phyloP scores from a whole-genome alignment of 352 stramenopile genomes.

The Phytophthora nicotianae region DNA sequence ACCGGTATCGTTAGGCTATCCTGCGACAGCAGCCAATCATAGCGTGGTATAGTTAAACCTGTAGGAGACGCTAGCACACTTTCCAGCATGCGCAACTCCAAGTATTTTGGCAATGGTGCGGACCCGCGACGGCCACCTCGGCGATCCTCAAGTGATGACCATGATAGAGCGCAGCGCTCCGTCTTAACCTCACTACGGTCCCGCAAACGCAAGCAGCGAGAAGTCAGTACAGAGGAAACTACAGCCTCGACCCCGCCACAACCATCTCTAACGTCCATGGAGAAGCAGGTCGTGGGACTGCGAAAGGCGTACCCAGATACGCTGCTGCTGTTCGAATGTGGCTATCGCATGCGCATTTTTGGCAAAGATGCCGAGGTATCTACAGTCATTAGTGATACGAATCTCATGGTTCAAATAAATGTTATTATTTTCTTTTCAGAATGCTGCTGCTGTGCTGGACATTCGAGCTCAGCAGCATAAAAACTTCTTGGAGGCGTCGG shows the following conservation, averaged over 20 bases:
- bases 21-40: conserved; percentile 5
- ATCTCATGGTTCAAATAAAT: neutral
- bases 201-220: conserved; percentile 26
- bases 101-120: neutral
- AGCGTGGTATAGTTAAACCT: neutral
- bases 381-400: neutral
- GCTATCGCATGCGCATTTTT: conserved; percentile 85
- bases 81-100: conserved; percentile 6
- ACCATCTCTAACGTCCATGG: conserved; percentile 61
- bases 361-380: conserved; percentile 61
- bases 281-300: conserved; percentile 74
- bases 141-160: neutral
- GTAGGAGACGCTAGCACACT: neutral
- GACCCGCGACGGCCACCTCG: neutral
- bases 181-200: conserved; percentile 9
- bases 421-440: conserved; percentile 15
- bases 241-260: neutral
- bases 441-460: conserved; percentile 40
- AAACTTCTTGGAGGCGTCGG: conserved; percentile 53
- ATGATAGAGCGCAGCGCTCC: neutral
- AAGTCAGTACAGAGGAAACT: conserved; percentile 2
- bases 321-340: conserved; percentile 79
- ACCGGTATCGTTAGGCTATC: neutral
- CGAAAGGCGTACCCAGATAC: conserved; percentile 44
- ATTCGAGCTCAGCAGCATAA: conserved; percentile 42